These are phyloP conservation scores for Cladophialophora carrionii DNA, from an alignment of 2,329 filamentous ascomycete species.

Conservation along the genomic window DNA sequence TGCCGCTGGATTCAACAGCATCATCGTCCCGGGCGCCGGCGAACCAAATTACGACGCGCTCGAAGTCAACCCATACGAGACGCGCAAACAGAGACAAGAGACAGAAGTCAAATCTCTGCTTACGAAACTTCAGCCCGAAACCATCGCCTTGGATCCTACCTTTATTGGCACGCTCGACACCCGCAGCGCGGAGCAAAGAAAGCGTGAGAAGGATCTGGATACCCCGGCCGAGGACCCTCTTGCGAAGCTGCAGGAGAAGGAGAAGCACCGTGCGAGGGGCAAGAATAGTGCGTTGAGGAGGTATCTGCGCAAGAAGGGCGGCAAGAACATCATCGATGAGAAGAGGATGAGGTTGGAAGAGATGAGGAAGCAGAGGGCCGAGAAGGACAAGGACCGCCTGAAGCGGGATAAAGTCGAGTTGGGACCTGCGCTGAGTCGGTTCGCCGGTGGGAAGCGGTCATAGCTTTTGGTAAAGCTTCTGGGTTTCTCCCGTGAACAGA, in stretches of 20 bases:
- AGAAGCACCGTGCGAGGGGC: constrained; percentile 73
- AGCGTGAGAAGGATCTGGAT: constrained; percentile 79
- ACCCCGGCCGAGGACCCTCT: constrained; percentile 64
- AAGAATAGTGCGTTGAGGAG: constrained; percentile 88
- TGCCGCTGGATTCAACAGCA: constrained; percentile 80
- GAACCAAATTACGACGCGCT: constrained; percentile 95
- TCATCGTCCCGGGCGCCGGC: constrained; percentile 91
- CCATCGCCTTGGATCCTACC: constrained; percentile 93
- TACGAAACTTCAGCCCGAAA: constrained; percentile 93
- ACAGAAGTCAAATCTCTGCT: constrained; percentile 84
- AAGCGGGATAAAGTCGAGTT: constrained; percentile 72
- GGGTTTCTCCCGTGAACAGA: not conserved
- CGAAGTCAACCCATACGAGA: constrained; percentile 95
- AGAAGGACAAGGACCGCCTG: constrained; percentile 68
- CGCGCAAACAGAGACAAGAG: constrained; percentile 87
- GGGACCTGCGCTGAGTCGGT: constrained; percentile 83
- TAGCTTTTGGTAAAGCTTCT: too few species aligned
- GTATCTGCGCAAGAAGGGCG: constrained; percentile 87
- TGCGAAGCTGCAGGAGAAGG: constrained; percentile 56
- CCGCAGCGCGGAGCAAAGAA: constrained; percentile 74
- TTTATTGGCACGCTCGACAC: constrained; percentile 88
- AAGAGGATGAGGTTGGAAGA: constrained; percentile 85
- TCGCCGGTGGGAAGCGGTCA: constrained; percentile 56
- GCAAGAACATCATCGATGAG: constrained; percentile 94
- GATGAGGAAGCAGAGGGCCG: constrained; percentile 69